Conservation (phyloP, 495 filamentous ascomycete genomes). For the Baudoinia panamericana region DNA sequence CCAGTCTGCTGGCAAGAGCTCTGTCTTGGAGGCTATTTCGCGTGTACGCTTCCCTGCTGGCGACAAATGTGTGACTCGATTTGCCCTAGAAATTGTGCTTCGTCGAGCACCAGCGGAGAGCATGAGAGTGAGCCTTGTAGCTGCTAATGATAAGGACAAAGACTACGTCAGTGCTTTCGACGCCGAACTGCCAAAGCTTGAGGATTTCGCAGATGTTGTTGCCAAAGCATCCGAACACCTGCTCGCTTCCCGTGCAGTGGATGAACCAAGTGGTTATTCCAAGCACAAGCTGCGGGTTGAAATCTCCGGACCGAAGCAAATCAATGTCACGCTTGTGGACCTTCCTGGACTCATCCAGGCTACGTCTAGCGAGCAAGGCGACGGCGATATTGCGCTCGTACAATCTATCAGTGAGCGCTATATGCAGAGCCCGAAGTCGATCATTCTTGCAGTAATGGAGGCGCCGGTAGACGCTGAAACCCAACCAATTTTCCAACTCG, state of each 20-base stretch:
- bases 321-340: constrained; percentile 19
- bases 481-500: constrained; percentile 37
- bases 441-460: constrained; percentile 51
- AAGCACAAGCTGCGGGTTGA: constrained; percentile 12
- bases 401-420: constrained; percentile 16
- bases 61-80: constrained; percentile 42
- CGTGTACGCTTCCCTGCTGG: constrained; percentile 31
- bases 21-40: constrained; percentile 26
- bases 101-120: constrained; percentile 24
- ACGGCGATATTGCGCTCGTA: constrained; percentile 19
- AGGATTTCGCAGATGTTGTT: not conserved
- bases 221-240: not conserved
- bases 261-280: not conserved
- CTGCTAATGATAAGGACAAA: not conserved
- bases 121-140: constrained; percentile 4
- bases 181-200: not conserved
- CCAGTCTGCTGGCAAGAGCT: constrained; percentile 22
- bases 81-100: constrained; percentile 46
- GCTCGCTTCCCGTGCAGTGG: not conserved
- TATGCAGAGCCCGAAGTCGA: constrained; percentile 32
- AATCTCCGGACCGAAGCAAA: constrained; percentile 9
- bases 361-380: constrained; percentile 6
- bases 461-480: constrained; percentile 39
- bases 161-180: not conserved
- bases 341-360: constrained; percentile 24